These are phyloP conservation scores for Zygosaccharomyces pseudorouxii DNA, from an alignment of 805 yeast genomes.

Conservation along the genomic window DNA sequence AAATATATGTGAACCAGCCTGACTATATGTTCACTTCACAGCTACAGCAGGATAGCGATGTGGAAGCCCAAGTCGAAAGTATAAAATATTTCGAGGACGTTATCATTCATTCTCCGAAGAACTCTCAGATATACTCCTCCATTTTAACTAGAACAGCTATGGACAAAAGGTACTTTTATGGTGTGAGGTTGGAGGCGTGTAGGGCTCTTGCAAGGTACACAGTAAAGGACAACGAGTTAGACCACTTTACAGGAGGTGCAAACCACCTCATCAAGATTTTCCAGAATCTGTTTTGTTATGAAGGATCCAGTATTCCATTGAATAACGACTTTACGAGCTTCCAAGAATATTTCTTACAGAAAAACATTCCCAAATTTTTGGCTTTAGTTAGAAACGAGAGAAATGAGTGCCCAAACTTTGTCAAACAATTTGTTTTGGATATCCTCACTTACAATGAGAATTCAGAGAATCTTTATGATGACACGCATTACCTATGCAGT, in stretches of 20 bases:
- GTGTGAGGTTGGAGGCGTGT: slow-evolving; percentile 85
- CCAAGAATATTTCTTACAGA: slow-evolving; percentile 62
- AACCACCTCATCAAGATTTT: slow-evolving; percentile 67
- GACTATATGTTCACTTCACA: slow-evolving; percentile 95
- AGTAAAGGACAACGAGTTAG: slow-evolving; percentile 30
- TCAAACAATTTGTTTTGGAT: slow-evolving; percentile 61
- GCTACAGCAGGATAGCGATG: slow-evolving; percentile 89
- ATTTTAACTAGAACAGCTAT: slow-evolving; percentile 71
- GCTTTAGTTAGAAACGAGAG: slow-evolving; percentile 55
- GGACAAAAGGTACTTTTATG: slow-evolving; percentile 83
- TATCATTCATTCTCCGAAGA: slow-evolving; percentile 17
- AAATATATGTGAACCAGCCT: slow-evolving; percentile 75
- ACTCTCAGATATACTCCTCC: slow-evolving; percentile 61
- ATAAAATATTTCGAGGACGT: slow-evolving; percentile 62
- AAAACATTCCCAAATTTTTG: slow-evolving; percentile 59
- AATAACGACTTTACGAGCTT: slow-evolving; percentile 79
- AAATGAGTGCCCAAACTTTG: slow-evolving; percentile 56
- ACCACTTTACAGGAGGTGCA: slow-evolving; percentile 47
- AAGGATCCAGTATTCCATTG: slow-evolving; percentile 58
- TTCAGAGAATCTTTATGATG: slow-evolving; percentile 69
- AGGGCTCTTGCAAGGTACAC: slow-evolving; percentile 68
- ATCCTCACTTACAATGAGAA: slow-evolving; percentile 82
- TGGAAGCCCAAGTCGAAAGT: slow-evolving; percentile 90
- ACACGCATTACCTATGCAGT: slow-evolving; percentile 57
- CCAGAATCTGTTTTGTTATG: slow-evolving; percentile 68